Conservation (phyloP, 805 yeast genomes). For the Debaryomyces tyrocola region DNA sequence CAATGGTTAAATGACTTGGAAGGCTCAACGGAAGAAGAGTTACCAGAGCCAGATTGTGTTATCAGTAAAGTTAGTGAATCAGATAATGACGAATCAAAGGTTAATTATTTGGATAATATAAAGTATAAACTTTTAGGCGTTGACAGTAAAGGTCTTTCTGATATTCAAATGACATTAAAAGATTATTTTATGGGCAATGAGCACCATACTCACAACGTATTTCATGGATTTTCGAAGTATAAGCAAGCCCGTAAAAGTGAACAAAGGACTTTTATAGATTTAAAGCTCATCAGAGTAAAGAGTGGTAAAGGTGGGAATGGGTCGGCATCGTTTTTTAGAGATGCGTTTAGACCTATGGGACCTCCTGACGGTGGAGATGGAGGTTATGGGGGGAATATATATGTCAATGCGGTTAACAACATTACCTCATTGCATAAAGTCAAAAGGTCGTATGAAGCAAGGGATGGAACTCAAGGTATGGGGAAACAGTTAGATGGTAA, state of each 20-base stretch:
- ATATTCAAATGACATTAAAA: conserved; percentile 22
- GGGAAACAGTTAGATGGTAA: conserved; percentile 84
- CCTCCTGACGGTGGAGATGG: conserved; percentile 99
- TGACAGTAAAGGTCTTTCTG: conserved; percentile 16
- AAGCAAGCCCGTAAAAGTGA: conserved; percentile 34
- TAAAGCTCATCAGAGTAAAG: conserved; percentile 60
- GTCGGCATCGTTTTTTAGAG: conserved; percentile 79
- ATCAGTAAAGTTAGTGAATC: background rate
- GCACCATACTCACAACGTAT: conserved; percentile 40
- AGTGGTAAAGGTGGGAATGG: conserved; percentile 94
- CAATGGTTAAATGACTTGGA: background rate
- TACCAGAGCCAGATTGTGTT: background rate
- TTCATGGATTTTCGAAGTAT: conserved; percentile 29
- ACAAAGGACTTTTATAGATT: conserved; percentile 51
- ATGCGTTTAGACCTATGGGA: conserved; percentile 79
- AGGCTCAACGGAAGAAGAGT: background rate
- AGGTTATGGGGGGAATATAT: conserved; percentile 87
- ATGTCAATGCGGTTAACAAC: conserved; percentile 76
- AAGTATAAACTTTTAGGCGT: conserved; percentile 18
- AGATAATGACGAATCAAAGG: background rate
- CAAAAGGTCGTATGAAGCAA: conserved; percentile 67
- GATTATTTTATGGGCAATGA: conserved; percentile 43
- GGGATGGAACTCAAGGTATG: conserved; percentile 69
- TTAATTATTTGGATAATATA: conserved; percentile 2
- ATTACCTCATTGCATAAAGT: conserved; percentile 70